A percentile compares a stretch with the other conserved stretches of the same genome.
These are phyloP conservation scores for Oryza glaberrima DNA, from an alignment of 176 grass and related monocot species.

Conservation along the genomic window DNA sequence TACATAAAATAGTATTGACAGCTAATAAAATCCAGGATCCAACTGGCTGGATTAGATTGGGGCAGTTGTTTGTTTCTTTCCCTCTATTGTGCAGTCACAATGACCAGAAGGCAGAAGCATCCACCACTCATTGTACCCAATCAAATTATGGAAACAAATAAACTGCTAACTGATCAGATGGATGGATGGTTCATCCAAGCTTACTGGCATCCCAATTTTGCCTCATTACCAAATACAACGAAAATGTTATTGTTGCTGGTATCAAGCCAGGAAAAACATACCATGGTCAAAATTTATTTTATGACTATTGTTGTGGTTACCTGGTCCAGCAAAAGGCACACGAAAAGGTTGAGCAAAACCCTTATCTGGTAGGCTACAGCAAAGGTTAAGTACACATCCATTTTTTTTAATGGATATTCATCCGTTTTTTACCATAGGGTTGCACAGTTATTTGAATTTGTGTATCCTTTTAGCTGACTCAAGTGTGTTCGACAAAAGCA, in stretches of 20 bases:
- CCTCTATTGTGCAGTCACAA: slow-evolving; percentile 31
- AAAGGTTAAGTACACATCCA: slow-evolving; percentile 22
- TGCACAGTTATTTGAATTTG: slow-evolving; percentile 65
- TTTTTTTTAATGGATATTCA: not conserved
- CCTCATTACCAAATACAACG: slow-evolving; percentile 33
- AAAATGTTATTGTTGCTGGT: not conserved
- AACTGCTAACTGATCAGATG: slow-evolving; percentile 1
- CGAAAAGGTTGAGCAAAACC: slow-evolving; percentile 20
- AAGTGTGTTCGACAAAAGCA: slow-evolving; percentile 93
- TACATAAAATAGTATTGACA: slow-evolving; percentile 46
- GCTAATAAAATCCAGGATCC: slow-evolving; percentile 53
- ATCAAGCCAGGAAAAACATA: slow-evolving; percentile 2
- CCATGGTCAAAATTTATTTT: slow-evolving; percentile 49
- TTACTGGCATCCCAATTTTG: slow-evolving; percentile 27
- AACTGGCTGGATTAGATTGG: slow-evolving; percentile 52
- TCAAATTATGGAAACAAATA: slow-evolving; percentile 34
- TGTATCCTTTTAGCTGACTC: slow-evolving; percentile 80
- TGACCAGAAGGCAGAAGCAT: slow-evolving; percentile 5
- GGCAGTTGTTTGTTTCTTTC: slow-evolving; percentile 45
- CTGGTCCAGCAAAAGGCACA: slow-evolving; percentile 39
- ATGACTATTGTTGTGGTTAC: slow-evolving; percentile 29
- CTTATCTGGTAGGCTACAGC: slow-evolving; percentile 32
- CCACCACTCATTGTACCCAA: slow-evolving; percentile 31
- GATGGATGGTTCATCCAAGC: slow-evolving; percentile 14
- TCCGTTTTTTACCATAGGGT: slow-evolving; percentile 7